phyloP scores from a whole-genome alignment of 1,284 basidiomycete species.

The Anthracocystis panici-leucophaei region DNA sequence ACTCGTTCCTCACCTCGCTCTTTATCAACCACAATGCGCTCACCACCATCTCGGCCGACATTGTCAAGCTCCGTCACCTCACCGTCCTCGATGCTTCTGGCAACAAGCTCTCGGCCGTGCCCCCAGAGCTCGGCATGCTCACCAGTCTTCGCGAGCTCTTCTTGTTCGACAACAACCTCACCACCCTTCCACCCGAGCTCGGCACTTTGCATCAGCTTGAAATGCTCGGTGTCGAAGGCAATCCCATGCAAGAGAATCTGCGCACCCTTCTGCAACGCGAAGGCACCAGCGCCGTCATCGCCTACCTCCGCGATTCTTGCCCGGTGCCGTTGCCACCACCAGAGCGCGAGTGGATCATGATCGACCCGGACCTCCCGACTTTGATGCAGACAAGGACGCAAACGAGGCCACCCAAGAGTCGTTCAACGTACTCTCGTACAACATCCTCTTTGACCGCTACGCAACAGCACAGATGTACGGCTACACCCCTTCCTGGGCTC shows the following conservation, averaged over 20 bases:
- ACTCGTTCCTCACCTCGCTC: conserved; percentile 92
- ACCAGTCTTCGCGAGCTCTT: conserved; percentile 90
- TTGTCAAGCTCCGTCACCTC: conserved; percentile 85
- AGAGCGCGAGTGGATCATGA: conserved; percentile 82
- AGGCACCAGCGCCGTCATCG: conserved; percentile 87
- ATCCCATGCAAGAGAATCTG: conserved; percentile 84
- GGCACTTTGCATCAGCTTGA: conserved; percentile 93
- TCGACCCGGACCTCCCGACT: conserved; percentile 77
- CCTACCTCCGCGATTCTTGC: conserved; percentile 87
- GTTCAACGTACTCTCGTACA: conserved; percentile 89
- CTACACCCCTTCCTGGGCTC: conserved; percentile 96
- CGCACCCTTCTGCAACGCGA: conserved; percentile 90
- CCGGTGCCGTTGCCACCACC: conserved; percentile 85
- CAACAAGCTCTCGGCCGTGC: conserved; percentile 84
- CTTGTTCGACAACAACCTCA: conserved; percentile 93
- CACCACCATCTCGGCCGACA: conserved; percentile 82
- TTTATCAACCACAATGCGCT: conserved; percentile 98
- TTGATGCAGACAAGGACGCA: conserved; percentile 66
- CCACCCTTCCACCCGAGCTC: conserved; percentile 85
- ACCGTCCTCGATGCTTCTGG: conserved; percentile 92
- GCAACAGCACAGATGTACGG: conserved; percentile 93
- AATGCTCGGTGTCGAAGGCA: conserved; percentile 93
- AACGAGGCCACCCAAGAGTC: conserved; percentile 72
- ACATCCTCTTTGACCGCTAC: conserved; percentile 91
- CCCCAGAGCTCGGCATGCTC: conserved; percentile 91